Conservation (phyloP, 2,329 filamentous ascomycete genomes). For the Venturia nashicola region DNA sequence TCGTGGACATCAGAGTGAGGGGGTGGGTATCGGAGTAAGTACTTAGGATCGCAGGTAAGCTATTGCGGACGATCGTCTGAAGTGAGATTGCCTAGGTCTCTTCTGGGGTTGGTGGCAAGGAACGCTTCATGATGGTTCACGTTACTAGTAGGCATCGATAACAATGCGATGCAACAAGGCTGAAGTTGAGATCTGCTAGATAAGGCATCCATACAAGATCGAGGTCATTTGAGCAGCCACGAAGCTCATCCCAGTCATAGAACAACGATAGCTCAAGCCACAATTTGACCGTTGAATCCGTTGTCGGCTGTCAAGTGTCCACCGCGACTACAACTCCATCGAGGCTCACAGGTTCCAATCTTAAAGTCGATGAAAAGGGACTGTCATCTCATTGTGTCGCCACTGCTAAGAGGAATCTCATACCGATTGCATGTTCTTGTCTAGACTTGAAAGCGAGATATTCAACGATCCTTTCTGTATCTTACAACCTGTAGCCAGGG, state of each 20-base stretch:
- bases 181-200: not conserved
- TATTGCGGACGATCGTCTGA: not conserved
- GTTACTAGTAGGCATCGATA: not conserved
- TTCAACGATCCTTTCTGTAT: no score
- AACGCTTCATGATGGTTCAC: not conserved
- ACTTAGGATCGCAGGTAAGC: not conserved
- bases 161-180: not conserved
- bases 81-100: not conserved
- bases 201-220: not conserved
- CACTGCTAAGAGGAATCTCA: no score
- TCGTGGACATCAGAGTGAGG: not conserved
- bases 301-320: not conserved
- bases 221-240: not conserved
- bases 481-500: no score
- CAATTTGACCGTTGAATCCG: not conserved
- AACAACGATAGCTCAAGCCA: slow-evolving; percentile 1
- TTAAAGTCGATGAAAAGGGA: no score
- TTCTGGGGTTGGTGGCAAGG: no score
- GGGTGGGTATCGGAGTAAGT: not conserved
- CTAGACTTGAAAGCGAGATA: no score
- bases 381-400: no score
- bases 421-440: no score
- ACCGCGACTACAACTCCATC: not conserved
- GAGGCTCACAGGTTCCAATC: no score
- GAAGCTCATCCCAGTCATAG: not conserved